Base-by-base conservation (phyloP, 2,329 filamentous ascomycete genomes). In the Monilinia fructicola region DNA sequence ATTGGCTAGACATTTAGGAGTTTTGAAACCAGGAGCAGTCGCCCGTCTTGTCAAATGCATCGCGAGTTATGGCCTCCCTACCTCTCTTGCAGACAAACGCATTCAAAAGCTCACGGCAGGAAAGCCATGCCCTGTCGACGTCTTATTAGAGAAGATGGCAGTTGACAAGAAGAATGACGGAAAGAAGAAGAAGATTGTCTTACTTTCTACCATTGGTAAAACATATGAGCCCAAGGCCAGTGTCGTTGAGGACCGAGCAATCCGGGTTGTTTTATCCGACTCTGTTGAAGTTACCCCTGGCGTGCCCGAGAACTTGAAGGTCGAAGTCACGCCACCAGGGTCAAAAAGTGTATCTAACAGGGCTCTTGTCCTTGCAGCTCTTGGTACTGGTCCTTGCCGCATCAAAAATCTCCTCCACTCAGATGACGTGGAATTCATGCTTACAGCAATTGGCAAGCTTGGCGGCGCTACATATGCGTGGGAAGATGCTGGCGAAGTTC, bases 121-220 rank as follows among this genome's bases (percentile, higher is more conserved):
- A 64, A 97, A 96, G 79, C 84, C 87, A 71, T 99, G 95, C 76
- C 89, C 91, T 0, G 91, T 97, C 2, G 91, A 97, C 72, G 85
- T 90, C 46, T 79, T 99, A 62, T 84, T 99, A 66, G 85, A 90
- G 71, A 96, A 96, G 77, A 99, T 99, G 95, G 93, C 90, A 0
- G 90, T 99, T 11, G 95, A 99, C 80, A 99, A 99, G 85, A 99
- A 99, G 83, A 99, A 99, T 71, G 91, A 96, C 54, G 95, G 95
- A 2, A 86, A 86, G 67, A 93, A 94, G 78, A 99, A 99, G 83
- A 98, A 97, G 80, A 90, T 99, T 70, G 94, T 97, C 9, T 85
- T 99, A 10, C 83, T 99, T 14, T 93, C 93, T 0, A 90, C 90
- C 16, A 96, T 99, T 76, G 95, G 95, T 67, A 87, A 89, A 74